Base-by-base conservation (phyloP, 345 rosid genomes). In the Isatis tinctoria region DNA sequence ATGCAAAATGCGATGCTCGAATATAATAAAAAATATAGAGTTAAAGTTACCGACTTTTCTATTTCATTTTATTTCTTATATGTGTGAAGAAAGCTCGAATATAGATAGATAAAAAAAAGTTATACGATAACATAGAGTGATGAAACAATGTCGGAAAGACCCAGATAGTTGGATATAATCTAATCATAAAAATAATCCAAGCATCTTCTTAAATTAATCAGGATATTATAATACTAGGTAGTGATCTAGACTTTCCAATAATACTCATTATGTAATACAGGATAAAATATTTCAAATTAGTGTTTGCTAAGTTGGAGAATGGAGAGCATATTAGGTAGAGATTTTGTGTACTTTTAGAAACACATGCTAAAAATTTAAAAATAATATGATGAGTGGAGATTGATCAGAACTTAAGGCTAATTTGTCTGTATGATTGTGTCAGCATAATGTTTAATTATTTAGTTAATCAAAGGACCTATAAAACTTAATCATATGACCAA, bases 351-450 rank as follows among this genome's bases (percentile, higher is more conserved):
- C 80, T 71, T 77, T 65, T 65, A 65, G 35, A 71, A 49, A 77
- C 80, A 71, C 76, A 77, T 77, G 76, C 63, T 40, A 36, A 5
- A 11, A 4, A 47, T 2, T 26, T 5, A 27, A 56, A n/a, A 59
- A 30, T 36, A 35, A 62, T 54, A 69, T 35, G 43, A 37, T 14
- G 27, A 62, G 76, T 77, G 80, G 73, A 77, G 76, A 59, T 32
- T 71, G 69, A 65, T 77, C 76, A 65, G 63, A 72, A 71, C 63
- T 65, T 58, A 77, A 71, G 76, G 76, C 73, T 51, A 58, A 48
- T 77, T 65, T 71, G 73, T 77, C 80, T 71, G 26, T 71, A 71
- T 59, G 73, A 77, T 71, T 77, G 66, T 77, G 80, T 77, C 80
- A 71, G 80, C 65, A 59, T 57, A 39, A 39, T 65, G 73, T 57